Evolutionary conservation across 1,284 basidiomycete genomes (phyloP).

Genomic region (Xerocomus nothofagi): DNA sequence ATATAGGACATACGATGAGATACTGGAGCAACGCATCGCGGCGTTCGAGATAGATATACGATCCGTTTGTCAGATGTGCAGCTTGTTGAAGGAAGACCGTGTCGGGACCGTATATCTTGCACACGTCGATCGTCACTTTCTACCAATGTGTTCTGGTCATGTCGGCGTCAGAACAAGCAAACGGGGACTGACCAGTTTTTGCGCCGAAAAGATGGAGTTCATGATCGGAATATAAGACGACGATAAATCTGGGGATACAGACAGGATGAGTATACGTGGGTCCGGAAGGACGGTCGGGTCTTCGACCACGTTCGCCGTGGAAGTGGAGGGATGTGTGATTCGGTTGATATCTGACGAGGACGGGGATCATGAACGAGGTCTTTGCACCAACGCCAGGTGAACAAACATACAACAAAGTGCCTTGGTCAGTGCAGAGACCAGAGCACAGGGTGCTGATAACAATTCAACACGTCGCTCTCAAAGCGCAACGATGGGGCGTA

Average conservation of each 20-base stretch:
- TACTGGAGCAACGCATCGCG: slow-evolving; percentile 86
- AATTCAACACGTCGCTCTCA: slow-evolving; percentile 2
- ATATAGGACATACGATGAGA: slow-evolving; percentile 62
- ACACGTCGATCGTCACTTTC: slow-evolving; percentile 96
- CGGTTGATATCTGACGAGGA: slow-evolving; percentile 77
- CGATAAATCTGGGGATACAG: slow-evolving; percentile 87
- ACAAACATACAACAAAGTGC: slow-evolving; percentile 74
- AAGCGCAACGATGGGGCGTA: slow-evolving; percentile 29
- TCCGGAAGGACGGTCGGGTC: slow-evolving; percentile 56
- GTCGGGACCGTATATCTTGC: slow-evolving; percentile 88
- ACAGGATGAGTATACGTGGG: slow-evolving; percentile 87
- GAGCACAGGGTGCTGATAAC: slow-evolving; percentile 58
- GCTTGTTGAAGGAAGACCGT: slow-evolving; percentile 98
- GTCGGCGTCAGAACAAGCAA: background rate
- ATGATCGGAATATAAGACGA: slow-evolving; percentile 95
- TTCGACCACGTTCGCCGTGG: slow-evolving; percentile 35
- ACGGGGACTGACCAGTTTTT: slow-evolving; percentile 73
- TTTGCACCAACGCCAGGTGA: background rate
- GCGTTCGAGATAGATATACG: slow-evolving; percentile 84
- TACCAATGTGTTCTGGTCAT: slow-evolving; percentile 34
- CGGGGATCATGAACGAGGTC: background rate
- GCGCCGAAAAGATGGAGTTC: slow-evolving; percentile 99
- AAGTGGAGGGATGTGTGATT: slow-evolving; percentile 47
- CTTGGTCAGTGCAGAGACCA: slow-evolving; percentile 88
- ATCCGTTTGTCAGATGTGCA: slow-evolving; percentile 90